Percentiles rank a stretch among this genome's conserved stretches.
Evolutionary conservation across 2,329 filamentous ascomycete genomes (phyloP).

Genomic region (Fusarium haematococcum): DNA sequence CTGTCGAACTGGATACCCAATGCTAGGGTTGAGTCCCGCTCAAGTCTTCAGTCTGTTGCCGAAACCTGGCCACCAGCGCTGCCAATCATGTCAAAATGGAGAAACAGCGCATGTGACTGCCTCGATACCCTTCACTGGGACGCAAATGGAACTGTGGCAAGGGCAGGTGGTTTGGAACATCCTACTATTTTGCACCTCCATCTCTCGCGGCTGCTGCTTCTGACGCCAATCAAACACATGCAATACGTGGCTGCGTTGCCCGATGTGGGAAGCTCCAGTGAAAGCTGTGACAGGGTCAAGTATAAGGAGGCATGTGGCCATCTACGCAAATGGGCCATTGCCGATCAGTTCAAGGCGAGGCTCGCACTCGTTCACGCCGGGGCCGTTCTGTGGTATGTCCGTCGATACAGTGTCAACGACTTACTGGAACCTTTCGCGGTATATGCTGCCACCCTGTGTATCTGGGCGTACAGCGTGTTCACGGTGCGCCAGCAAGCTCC

Average conservation of each 20-base stretch:
- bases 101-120: conserved; percentile 34
- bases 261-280: neutral
- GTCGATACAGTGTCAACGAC: conserved; percentile 27
- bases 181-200: conserved; percentile 37
- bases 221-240: conserved; percentile 27
- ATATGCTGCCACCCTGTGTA: conserved; percentile 23
- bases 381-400: conserved; percentile 33
- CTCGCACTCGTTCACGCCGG: conserved; percentile 30
- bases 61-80: conserved; percentile 30
- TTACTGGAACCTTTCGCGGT: conserved; percentile 32
- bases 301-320: conserved; percentile 18
- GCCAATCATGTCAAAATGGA: conserved; percentile 30
- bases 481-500: neutral
- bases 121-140: conserved; percentile 37
- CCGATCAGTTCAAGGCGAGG: conserved; percentile 36
- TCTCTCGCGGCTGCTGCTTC: conserved; percentile 27
- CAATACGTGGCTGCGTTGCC: conserved; percentile 11
- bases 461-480: conserved; percentile 32
- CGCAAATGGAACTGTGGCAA: conserved; percentile 30
- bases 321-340: conserved; percentile 27
- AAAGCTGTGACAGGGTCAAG: neutral
- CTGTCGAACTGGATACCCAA: conserved; percentile 29
- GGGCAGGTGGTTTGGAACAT: conserved; percentile 31
- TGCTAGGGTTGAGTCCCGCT: conserved; percentile 24
- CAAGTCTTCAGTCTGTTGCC: neutral